phyloP scores from a whole-genome alignment of 2,329 filamentous ascomycete genomes.

The Beauveria rudraprayagi region DNA sequence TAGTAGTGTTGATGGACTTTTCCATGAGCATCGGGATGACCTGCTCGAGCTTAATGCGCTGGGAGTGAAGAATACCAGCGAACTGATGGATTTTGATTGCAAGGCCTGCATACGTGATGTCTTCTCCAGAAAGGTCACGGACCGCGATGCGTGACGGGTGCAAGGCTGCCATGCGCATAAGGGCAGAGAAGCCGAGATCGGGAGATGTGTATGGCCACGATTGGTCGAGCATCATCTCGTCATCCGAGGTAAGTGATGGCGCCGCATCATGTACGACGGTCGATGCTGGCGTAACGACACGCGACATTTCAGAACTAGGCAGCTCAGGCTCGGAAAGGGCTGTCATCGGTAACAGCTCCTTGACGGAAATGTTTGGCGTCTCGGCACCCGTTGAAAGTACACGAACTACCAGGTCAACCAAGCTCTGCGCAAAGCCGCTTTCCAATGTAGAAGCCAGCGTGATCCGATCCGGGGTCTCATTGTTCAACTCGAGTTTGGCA shows the following conservation, averaged over 20 bases:
- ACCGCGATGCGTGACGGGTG: background rate
- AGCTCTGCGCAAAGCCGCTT: background rate
- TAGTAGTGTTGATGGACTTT: background rate
- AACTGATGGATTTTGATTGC: background rate
- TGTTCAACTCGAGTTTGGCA: background rate
- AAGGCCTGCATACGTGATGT: background rate
- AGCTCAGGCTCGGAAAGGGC: background rate
- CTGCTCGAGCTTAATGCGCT: background rate
- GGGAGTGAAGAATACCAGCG: background rate
- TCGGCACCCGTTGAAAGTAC: background rate
- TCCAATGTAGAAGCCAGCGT: background rate
- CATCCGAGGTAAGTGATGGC: background rate
- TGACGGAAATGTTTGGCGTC: background rate
- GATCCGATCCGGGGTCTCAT: background rate
- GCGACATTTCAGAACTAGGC: background rate
- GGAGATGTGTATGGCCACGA: background rate
- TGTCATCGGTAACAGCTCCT: background rate
- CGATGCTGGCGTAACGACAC: background rate
- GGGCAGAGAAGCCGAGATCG: background rate
- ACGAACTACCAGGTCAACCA: background rate
- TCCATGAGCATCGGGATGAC: background rate
- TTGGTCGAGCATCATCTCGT: background rate
- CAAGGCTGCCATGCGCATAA: background rate
- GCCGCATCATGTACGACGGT: background rate
- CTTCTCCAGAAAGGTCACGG: background rate